phyloP scores from a whole-genome alignment of 2,329 filamentous ascomycete species.

The Pseudodiploospora longispora region DNA sequence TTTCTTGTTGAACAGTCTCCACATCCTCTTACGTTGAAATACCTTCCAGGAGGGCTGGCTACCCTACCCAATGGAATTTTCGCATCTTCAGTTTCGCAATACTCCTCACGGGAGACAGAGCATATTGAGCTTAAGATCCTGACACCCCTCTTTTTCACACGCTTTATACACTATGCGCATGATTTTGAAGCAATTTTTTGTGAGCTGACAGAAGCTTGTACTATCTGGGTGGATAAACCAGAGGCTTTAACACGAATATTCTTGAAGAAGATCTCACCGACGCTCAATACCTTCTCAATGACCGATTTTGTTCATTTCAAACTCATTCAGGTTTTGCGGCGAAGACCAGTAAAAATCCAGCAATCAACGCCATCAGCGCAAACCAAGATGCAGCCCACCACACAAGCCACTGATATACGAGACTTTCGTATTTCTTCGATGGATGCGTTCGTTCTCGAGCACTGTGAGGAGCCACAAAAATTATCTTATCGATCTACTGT shows the following conservation, averaged over 20 bases:
- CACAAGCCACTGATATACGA: slow-evolving; percentile 31
- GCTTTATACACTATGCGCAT: slow-evolving; percentile 55
- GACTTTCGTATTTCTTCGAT: slow-evolving; percentile 41
- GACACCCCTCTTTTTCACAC: slow-evolving; percentile 59
- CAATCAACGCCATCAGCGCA: slow-evolving; percentile 33
- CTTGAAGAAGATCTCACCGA: slow-evolving; percentile 29
- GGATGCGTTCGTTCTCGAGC: slow-evolving; percentile 39
- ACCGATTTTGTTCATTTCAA: slow-evolving; percentile 35
- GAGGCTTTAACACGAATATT: slow-evolving; percentile 41
- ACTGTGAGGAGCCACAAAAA: slow-evolving; percentile 19
- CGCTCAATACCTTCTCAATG: slow-evolving; percentile 25
- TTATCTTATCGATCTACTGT: slow-evolving; percentile 29
- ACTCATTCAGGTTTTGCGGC: slow-evolving; percentile 35
- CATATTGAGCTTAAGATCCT: slow-evolving; percentile 49
- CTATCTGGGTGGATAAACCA: slow-evolving; percentile 48
- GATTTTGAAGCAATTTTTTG: slow-evolving; percentile 54
- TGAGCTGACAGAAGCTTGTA: slow-evolving; percentile 51
- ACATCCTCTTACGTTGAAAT: slow-evolving; percentile 40
- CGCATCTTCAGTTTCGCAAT: slow-evolving; percentile 21
- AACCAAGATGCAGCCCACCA: background rate
- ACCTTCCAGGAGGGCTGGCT: slow-evolving; percentile 42
- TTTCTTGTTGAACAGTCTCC: slow-evolving; percentile 40
- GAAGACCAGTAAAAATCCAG: slow-evolving; percentile 31
- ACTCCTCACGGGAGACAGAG: slow-evolving; percentile 15
- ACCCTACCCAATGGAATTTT: slow-evolving; percentile 30